Base-by-base conservation (phyloP, 192 early-diverging fungal species). In the Coemansia sp. region DNA sequence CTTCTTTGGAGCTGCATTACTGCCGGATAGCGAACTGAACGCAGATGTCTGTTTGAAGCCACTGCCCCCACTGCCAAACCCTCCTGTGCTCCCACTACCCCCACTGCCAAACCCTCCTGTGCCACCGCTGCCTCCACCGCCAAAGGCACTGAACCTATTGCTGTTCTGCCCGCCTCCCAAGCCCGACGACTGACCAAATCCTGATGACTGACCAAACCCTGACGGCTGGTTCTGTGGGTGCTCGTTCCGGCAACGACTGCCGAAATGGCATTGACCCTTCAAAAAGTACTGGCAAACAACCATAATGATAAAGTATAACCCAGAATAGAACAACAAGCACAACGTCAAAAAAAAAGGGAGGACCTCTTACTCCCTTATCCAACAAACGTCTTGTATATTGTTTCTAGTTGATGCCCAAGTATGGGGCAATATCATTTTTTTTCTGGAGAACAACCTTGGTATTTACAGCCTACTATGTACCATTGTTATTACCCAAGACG, bases 231-330 rank as follows among this genome's bases (percentile, higher is more conserved):
- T 67, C 31, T 51, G 44, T 4, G 60, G 75, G 44, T 86, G 84
- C 40, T 78, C 74, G 41, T 75, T 70, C 4, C 65, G 75, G 46
- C 84, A 86, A 20, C 57, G 64, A 31, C 59, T 62, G 27, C 84
- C 84, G 34, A 71, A 78, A 18, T 33, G 65, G 60, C 84, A 86
- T 10, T 56, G 75, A 6, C 79, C 78, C 41, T 80, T 67, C 37
- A 70, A 65, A 54, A 80, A 86, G 47, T 64, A 71, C 34, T 71
- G 47, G 25, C 67, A 71, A 13, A 71, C 60, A 1, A 45, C 11
- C 60, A 70, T 70, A 45, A 7, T 36, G n/a, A 20, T 4, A 14
- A 37, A 37, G 18, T 20, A 38, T 1, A n/a, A n/a, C n/a, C n/a
- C n/a, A n/a, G n/a, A n/a, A n/a, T n/a, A n/a, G n/a, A n/a, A n/a